phyloP scores from a whole-genome alignment of 306 rosid species.

The Pachyrhizus erosus region DNA sequence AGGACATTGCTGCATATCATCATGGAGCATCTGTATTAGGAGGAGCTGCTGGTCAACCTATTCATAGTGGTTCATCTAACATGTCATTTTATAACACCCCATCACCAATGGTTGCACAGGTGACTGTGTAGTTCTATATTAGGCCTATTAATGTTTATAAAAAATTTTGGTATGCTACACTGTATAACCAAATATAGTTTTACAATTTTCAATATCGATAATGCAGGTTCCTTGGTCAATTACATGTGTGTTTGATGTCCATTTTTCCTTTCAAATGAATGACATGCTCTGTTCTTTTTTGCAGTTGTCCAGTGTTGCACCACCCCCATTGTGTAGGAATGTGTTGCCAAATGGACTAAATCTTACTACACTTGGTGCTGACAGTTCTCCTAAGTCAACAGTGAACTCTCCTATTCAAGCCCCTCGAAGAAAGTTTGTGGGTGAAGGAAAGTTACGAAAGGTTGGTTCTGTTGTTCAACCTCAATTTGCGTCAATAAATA shows the following conservation, averaged over 20 bases:
- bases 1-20: constrained; percentile 72
- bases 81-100: constrained; percentile 83
- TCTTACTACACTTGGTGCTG: constrained; percentile 60
- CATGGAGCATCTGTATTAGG: constrained; percentile 61
- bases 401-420: constrained; percentile 80
- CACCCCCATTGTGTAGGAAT: constrained; percentile 87
- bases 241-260: constrained; percentile 12
- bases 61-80: constrained; percentile 66
- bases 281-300: constrained; percentile 41
- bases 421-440: constrained; percentile 92
- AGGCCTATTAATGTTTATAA: background rate
- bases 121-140: constrained; percentile 46
- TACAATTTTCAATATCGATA: constrained; percentile 24
- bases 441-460: constrained; percentile 94
- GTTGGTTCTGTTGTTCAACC: constrained; percentile 49
- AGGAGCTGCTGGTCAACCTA: constrained; percentile 67
- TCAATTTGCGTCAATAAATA: constrained; percentile 28
- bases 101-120: constrained; percentile 86
- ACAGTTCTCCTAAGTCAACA: constrained; percentile 80
- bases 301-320: constrained; percentile 88
- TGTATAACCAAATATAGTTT: constrained; percentile 14
- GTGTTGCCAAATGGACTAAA: constrained; percentile 70
- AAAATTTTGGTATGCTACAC: constrained; percentile 20
- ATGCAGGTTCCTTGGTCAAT: constrained; percentile 7
- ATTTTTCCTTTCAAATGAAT: background rate